A percentile compares a stretch with the other conserved stretches of the same genome.
These are phyloP conservation scores for Chlamydomonas sp. DNA, from an alignment of 139 green algal species.

Conservation along the genomic window DNA sequence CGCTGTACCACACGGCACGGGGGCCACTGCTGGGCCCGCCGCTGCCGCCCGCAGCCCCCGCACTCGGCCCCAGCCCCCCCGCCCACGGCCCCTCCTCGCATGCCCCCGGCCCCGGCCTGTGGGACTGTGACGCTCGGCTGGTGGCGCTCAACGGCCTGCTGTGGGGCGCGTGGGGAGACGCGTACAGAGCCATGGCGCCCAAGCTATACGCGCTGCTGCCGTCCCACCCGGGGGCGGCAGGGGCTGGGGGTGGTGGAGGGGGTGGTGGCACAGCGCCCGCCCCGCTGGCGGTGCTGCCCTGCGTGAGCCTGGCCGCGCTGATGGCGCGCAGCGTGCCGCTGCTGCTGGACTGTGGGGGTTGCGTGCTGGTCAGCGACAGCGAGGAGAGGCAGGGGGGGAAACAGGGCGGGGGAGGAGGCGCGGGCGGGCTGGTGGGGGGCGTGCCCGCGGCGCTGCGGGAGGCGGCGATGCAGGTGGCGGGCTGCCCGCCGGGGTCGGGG, in stretches of 20 bases:
- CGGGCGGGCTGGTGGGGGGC: not conserved
- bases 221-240: too few species aligned
- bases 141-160: slow-evolving; percentile 9
- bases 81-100: not conserved
- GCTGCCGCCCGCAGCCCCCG: not conserved
- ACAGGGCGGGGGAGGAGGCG: not conserved
- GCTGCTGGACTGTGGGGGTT: slow-evolving; percentile 1
- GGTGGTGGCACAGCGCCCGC: not conserved
- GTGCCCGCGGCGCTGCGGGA: not conserved
- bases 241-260: not conserved
- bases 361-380: slow-evolving; percentile 6
- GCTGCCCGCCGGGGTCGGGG: not conserved
- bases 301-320: slow-evolving; percentile 30
- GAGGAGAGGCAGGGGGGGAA: not conserved
- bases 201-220: slow-evolving; percentile 31
- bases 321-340: slow-evolving; percentile 18
- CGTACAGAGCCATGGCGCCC: slow-evolving; percentile 25
- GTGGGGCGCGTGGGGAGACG: slow-evolving; percentile 1
- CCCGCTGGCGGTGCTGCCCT: slow-evolving; percentile 25
- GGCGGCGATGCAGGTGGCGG: slow-evolving; percentile 3
- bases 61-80: too few species aligned
- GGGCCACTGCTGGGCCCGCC: slow-evolving; percentile 16
- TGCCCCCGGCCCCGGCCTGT: slow-evolving; percentile 1
- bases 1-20: slow-evolving; percentile 25
- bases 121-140: slow-evolving; percentile 24